phyloP scores from a whole-genome alignment of 768 basidiomycete genomes.

The Suillus lakei region DNA sequence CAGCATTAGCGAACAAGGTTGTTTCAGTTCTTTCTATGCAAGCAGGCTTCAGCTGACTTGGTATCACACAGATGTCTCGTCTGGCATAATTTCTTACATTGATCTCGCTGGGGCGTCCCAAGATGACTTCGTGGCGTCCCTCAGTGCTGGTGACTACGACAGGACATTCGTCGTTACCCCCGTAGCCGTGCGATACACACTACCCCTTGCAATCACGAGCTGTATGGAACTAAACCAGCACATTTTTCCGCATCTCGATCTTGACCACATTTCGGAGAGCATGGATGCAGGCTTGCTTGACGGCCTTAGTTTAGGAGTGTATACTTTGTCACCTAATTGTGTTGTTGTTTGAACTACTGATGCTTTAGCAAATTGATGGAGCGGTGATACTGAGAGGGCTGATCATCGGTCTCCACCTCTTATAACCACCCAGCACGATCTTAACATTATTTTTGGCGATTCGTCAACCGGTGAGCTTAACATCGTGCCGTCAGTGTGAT shows the following conservation, averaged over 20 bases:
- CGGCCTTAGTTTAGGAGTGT: conserved; percentile 40
- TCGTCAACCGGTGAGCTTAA: not conserved
- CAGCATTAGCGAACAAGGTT: conserved; percentile 30
- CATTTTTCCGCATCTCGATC: conserved; percentile 43
- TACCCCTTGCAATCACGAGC: conserved; percentile 20
- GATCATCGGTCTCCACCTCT: too few relatives aligned
- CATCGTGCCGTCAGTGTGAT: not conserved
- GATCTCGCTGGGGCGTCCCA: conserved; percentile 37
- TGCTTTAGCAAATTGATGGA: not conserved
- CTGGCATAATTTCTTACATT: conserved; percentile 23
- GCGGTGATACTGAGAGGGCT: not conserved
- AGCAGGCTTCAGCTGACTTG: conserved; percentile 4
- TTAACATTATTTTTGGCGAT: not conserved
- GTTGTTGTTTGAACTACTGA: not conserved
- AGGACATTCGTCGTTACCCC: conserved; percentile 37
- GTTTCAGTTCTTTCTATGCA: not conserved
- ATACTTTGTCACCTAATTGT: conserved; percentile 23
- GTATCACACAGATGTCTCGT: conserved; percentile 24
- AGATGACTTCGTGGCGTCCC: conserved; percentile 18
- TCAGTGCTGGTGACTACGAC: conserved; percentile 17
- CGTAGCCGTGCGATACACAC: conserved; percentile 25
- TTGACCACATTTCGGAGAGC: conserved; percentile 42
- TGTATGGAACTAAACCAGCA: conserved; percentile 29
- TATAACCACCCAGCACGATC: not conserved
- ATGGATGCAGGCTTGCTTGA: conserved; percentile 31